Evolutionary conservation across 495 filamentous ascomycete species (phyloP), one percentile per base, ranked within the genome.

Genomic region (Penicillium bialowiezense): DNA sequence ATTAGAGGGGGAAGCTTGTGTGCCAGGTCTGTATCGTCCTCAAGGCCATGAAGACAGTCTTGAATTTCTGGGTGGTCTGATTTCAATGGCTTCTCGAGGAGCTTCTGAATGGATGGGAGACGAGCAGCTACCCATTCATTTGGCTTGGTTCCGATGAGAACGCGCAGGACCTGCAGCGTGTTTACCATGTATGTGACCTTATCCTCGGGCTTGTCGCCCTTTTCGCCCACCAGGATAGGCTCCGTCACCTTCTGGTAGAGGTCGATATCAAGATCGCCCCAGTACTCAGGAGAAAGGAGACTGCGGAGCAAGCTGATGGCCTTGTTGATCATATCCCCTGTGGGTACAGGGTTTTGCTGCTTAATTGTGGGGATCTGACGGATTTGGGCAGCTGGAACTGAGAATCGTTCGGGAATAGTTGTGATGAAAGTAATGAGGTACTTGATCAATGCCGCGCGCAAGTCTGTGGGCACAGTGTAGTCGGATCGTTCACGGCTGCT

Each of bases 381-480:
- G 15, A 80, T 67, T 32, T 82, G 85, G 14, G 83, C 77, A 10
- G 88, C 86, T 5, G 83, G 83, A 24, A 88, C 81, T 39, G 79
- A 83, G 69, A 86, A 96, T 34, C 88, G 81, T 68, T 93, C 91
- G 38, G 82, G 85, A n/a, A 93, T 79, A 18, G 87, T 84, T 6
- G 89, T 90, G 58, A 97, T 96, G 65, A 96, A 96, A 31, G 91
- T 86, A 18, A 96, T 89, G 15, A 97, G 78, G 64, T 97, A 97
- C 60, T 91, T 95, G 35, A 96, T 80, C 70, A 97, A 83, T 58
- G 90, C 83, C 7, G 79, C 78, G 10, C 90, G 78, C 29, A 88
- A 81, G 12, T 78, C 60, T 6, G 75, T 57, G 40, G 88, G 79
- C 10, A 92, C 82, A 34, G 80, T 74, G 54, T 88, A 91, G 37